Evolutionary conservation across 306 rosid genomes (phyloP), one percentile per base, ranked within the genome.

Genomic region (Spatholobus suberectus): DNA sequence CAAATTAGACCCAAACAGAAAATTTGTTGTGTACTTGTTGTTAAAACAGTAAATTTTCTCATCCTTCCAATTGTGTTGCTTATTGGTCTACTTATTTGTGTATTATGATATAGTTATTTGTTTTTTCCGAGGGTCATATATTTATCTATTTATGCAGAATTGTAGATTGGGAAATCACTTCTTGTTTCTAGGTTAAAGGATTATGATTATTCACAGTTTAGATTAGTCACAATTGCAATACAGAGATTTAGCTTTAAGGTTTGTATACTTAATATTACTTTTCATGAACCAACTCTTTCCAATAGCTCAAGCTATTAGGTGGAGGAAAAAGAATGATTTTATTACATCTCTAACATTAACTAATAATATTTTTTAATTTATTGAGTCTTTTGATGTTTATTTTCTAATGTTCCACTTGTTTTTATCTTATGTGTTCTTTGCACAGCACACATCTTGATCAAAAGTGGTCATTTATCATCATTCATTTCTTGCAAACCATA

Each of bases 161-260:
- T n/a, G n/a, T n/a, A n/a, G n/a, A 88, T 94, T 81, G 97, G 94
- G 70, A 90, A 61, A 84, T 76, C 99, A 62, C 86, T 86, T 82
- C 92, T 96, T 72, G 73, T 88, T 73, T 91, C 98, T 70, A 92
- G 82, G 90, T 82, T 96, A 89, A 96, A 92, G 91, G 97, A 96
- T 86, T 94, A 92, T 85, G 97, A n/a, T n/a, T n/a, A n/a, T n/a
- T n/a, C n/a, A n/a, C 92, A 87, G 84, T 96, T 96, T 63, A 87
- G 68, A 76, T 85, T 88, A 46, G 94, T 92, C 76, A 93, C 92
- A 34, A 88, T 96, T 89, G 99, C 98, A 71, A 88, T 86, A 57
- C 86, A 41, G 57, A 87, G 81, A 86, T 96, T 97, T 75, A 98
- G 99, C 78, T 93, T 96, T 85, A 96, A 96, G 99, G 99, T 96